Base-by-base conservation (phyloP, 139 green algal species). In the Tetradesmus obliquus region DNA sequence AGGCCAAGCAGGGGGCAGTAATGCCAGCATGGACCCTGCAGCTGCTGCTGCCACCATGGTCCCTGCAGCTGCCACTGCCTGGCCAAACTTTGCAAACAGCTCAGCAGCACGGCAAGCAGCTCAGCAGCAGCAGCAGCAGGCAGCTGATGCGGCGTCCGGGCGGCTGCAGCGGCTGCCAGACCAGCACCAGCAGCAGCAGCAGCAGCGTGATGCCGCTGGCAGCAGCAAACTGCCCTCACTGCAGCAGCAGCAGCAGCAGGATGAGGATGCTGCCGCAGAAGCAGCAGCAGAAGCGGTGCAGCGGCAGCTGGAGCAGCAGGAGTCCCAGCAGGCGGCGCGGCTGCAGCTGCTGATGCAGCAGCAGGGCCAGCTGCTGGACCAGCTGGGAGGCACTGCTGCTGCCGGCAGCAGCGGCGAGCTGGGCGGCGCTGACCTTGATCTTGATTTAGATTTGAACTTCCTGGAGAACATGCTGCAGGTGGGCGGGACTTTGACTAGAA, bases 391-490 rank as follows among this genome's bases (percentile, higher is more conserved):
- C 51, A 58, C 45, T 24, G 51, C 51, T 7, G 51, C 24, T 62
- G 51, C 8, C 80, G 20, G 45, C 80, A 62, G 51, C 80, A 85
- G 80, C 10, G 20, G 80, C 51, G 4, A 24, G 20, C 80, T 62
- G 80, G 80, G 10, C 3, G 12, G 66, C 32, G 84, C 24, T 51
- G 85, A 89, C 62, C 62, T 89, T 32, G 85, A 89, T 9, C 17
- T 89, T 4, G 85, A 89, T 20, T 9, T 89, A 5, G 85, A 89
- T 19, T 24, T 82, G 3, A 89, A 82, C 4, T 89, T 82, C 51
- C 45, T 89, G 85, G 85, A 89, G 53, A 89, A 54, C 20, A 89
- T 89, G 85, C 45, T 89, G 45, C 85, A 89, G 85, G 85, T 89
- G 85, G 3, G 84, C 5, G 51, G 7, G 55, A 45, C 32, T 45